Percentiles rank a stretch among this genome's conserved stretches.
Evolutionary conservation across 805 yeast genomes (phyloP).

Genomic region (Kazachstania kunashirensis): DNA sequence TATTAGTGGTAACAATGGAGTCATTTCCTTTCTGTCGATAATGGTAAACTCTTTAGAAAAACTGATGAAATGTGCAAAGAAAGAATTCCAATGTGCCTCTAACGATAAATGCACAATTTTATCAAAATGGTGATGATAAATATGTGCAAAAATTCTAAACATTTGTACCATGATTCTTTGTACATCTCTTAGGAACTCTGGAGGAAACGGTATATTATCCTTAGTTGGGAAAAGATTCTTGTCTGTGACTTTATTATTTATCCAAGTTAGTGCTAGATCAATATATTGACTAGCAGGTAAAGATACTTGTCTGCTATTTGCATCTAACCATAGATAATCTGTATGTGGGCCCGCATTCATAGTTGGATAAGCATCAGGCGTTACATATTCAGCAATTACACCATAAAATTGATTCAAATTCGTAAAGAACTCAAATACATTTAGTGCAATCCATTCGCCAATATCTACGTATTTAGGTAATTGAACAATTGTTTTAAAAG

Average conservation of each 20-base stretch:
- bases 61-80: constrained; percentile 87
- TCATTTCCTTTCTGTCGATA: constrained; percentile 69
- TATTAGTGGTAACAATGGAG: constrained; percentile 68
- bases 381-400: constrained; percentile 81
- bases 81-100: constrained; percentile 97
- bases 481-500: constrained; percentile 91
- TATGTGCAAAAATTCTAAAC: constrained; percentile 92
- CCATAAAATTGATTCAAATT: constrained; percentile 83
- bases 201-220: constrained; percentile 81
- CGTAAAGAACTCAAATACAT: constrained; percentile 79
- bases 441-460: constrained; percentile 93
- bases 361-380: constrained; percentile 80
- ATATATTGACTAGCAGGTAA: constrained; percentile 90
- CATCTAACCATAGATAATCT: constrained; percentile 85
- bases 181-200: constrained; percentile 69
- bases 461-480: constrained; percentile 89
- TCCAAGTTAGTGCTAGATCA: constrained; percentile 86
- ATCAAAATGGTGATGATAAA: constrained; percentile 91
- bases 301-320: constrained; percentile 67
- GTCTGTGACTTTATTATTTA: constrained; percentile 77
- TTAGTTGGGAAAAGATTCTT: constrained; percentile 87
- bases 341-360: constrained; percentile 95
- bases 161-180: constrained; percentile 83
- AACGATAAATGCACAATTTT: constrained; percentile 81
- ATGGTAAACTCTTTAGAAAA: constrained; percentile 77